Conservation (phyloP, 2,329 filamentous ascomycete species). For the Trichoderma harzianum region DNA sequence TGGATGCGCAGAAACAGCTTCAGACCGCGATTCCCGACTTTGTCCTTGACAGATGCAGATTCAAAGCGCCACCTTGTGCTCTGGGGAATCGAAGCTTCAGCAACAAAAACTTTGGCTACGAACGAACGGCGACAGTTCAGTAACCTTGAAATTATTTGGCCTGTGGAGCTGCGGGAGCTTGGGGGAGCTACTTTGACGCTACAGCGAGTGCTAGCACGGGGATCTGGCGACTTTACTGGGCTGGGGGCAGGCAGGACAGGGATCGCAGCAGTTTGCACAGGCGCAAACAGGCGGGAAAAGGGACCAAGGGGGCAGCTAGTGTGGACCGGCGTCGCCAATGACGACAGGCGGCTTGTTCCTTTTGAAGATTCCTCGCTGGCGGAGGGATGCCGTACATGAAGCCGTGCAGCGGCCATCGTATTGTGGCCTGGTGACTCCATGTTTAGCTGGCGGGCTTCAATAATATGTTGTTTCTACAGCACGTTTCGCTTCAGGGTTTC, state of each 20-base stretch:
- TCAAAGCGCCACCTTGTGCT: background rate
- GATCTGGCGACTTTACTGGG: constrained; percentile 1
- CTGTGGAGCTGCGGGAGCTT: constrained; percentile 15
- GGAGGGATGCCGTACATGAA: constrained; percentile 7
- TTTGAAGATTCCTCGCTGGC: background rate
- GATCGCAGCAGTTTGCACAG: background rate
- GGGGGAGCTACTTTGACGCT: constrained; percentile 2
- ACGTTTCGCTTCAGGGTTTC: background rate
- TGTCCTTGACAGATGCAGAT: background rate
- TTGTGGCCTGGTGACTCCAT: background rate
- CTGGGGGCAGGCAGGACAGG: background rate
- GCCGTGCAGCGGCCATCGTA: background rate
- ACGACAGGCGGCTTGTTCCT: background rate
- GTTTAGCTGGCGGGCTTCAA: background rate
- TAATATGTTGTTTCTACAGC: background rate
- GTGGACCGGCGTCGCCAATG: constrained; percentile 10
- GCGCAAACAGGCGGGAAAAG: constrained; percentile 6
- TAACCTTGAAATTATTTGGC: background rate
- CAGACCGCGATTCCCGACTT: background rate
- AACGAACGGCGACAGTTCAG: background rate
- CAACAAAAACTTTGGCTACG: background rate
- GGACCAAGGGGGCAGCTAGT: constrained; percentile 10
- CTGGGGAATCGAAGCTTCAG: background rate
- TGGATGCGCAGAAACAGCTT: background rate
- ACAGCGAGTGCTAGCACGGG: background rate